phyloP scores from a whole-genome alignment of 129 eudicot species.

The Helichrysum umbraculigerum region DNA sequence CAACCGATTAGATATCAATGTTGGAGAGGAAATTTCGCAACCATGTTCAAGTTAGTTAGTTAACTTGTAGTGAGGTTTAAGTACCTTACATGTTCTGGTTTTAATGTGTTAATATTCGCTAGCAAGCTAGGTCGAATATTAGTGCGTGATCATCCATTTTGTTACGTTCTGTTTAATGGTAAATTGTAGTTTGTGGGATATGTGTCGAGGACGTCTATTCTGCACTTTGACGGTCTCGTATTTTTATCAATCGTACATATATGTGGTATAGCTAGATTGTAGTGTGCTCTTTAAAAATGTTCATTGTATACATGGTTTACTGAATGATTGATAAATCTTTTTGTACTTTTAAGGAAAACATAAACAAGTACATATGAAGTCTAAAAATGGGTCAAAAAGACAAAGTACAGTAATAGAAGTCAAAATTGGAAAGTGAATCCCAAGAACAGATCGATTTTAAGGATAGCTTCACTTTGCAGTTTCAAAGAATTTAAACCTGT shows the following conservation, averaged over 20 bases:
- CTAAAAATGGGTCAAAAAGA: background rate
- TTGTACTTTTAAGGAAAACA: background rate
- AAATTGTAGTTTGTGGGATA: too few relatives aligned
- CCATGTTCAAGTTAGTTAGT: background rate
- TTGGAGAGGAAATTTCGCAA: conserved; percentile 1
- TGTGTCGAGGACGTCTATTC: background rate
- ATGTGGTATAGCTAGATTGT: too few relatives aligned
- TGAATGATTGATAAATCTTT: too few relatives aligned
- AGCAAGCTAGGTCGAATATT: background rate
- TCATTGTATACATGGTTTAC: background rate
- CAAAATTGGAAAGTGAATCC: conserved; percentile 33
- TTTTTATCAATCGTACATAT: too few relatives aligned
- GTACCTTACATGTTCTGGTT: background rate
- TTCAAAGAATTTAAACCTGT: conserved; percentile 30
- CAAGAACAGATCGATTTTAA: conserved; percentile 37
- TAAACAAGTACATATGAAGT: background rate
- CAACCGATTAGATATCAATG: background rate
- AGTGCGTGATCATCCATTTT: background rate
- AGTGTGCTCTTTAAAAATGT: background rate
- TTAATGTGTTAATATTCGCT: background rate
- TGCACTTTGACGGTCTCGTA: too few relatives aligned
- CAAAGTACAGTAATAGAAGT: conserved; percentile 4
- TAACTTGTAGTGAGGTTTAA: background rate
- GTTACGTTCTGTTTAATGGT: background rate
- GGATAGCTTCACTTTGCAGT: conserved; percentile 19